These are phyloP conservation scores for Oryza punctata DNA, from an alignment of 176 grass and related monocot species.

Conservation along the genomic window DNA sequence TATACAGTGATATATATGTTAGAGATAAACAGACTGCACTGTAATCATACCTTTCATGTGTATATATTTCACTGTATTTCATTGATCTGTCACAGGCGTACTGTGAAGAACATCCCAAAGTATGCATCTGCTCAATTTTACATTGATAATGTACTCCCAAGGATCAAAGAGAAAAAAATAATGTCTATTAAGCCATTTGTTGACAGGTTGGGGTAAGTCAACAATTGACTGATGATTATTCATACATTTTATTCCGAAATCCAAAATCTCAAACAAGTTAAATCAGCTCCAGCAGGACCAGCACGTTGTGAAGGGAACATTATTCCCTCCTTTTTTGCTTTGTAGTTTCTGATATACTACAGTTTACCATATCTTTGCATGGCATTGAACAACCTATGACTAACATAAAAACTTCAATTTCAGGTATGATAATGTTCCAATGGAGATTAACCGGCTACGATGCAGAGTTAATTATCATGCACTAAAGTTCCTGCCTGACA, in stretches of 20 bases:
- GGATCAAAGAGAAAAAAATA: conserved; percentile 88
- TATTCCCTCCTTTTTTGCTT: background rate
- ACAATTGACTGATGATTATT: background rate
- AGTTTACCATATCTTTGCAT: conserved; percentile 1
- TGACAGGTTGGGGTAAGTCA: conserved; percentile 79
- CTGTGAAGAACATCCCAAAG: conserved; percentile 82
- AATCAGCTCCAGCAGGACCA: background rate
- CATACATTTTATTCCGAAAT: background rate
- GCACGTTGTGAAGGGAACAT: background rate
- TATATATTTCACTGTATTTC: background rate
- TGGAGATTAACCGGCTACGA: conserved; percentile 74
- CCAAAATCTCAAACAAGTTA: background rate
- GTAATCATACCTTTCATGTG: background rate
- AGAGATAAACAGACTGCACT: background rate
- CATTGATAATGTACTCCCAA: conserved; percentile 82
- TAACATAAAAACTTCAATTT: conserved; percentile 26
- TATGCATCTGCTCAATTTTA: conserved; percentile 82
- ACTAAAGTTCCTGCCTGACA: conserved; percentile 75
- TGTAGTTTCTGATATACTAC: background rate
- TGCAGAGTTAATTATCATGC: conserved; percentile 87
- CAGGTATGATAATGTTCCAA: conserved; percentile 86
- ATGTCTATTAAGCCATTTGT: conserved; percentile 90
- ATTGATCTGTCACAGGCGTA: conserved; percentile 47
- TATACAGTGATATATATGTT: background rate
- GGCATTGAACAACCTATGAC: background rate